These are phyloP conservation scores for Durotheca rogersii DNA, from an alignment of 495 filamentous ascomycete species.

Conservation along the genomic window DNA sequence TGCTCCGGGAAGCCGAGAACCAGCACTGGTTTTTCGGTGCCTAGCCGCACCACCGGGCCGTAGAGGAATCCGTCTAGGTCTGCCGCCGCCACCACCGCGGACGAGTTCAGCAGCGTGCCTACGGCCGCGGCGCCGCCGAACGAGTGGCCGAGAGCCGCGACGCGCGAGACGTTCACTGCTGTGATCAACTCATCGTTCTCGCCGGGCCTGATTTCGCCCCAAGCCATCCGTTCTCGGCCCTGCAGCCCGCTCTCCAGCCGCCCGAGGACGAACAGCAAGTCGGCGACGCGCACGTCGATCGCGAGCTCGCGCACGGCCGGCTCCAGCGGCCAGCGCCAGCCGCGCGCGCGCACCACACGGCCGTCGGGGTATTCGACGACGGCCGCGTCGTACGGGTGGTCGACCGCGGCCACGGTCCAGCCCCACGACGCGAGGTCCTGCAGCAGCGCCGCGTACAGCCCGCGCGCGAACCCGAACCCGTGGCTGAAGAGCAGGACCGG, in stretches of 20 bases:
- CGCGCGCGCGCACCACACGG: conserved; percentile 20
- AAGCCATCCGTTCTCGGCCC: too few species aligned
- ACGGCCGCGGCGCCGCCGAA: conserved; percentile 56
- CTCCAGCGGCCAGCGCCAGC: too few species aligned
- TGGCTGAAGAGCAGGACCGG: conserved; percentile 45
- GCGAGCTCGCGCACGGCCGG: too few species aligned
- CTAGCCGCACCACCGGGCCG: conserved; percentile 14
- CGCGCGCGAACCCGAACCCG: conserved; percentile 32
- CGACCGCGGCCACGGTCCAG: conserved; percentile 49
- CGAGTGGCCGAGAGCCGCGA: conserved; percentile 54
- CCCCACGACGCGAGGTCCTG: conserved; percentile 50
- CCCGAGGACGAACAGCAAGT: too few species aligned
- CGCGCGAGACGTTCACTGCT: too few species aligned
- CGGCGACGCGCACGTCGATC: too few species aligned
- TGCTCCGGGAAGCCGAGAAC: conserved; percentile 5
- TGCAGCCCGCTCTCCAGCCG: too few species aligned
- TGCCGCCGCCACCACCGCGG: conserved; percentile 46
- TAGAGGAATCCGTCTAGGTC: conserved; percentile 51
- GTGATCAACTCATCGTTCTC: too few species aligned
- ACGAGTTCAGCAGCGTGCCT: conserved; percentile 40
- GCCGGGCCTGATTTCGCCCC: too few species aligned
- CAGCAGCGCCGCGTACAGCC: conserved; percentile 45
- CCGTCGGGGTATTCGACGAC: conserved; percentile 55
- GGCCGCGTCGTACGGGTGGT: conserved; percentile 51
- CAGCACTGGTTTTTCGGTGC: conserved; percentile 22